phyloP scores from a whole-genome alignment of 371 early-diverging fungal genomes.

The Umbelopsis sp. region DNA sequence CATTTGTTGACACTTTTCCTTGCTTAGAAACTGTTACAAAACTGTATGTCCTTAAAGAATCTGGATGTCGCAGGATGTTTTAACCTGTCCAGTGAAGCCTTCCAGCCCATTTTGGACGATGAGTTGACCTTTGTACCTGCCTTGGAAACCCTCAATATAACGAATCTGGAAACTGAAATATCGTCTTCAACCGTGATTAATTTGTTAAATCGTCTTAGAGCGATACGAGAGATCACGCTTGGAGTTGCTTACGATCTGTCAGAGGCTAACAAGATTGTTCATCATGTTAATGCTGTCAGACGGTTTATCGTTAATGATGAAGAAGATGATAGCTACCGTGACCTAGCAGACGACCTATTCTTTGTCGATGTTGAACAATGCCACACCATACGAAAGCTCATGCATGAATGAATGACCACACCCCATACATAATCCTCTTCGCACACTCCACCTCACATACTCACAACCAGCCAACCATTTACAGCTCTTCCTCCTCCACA shows the following conservation, averaged over 20 bases:
- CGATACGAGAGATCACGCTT: slow-evolving; percentile 25
- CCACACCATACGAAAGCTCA: slow-evolving; percentile 25
- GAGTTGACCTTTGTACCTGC: slow-evolving; percentile 19
- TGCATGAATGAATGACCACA: not conserved
- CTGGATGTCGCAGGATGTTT: slow-evolving; percentile 36
- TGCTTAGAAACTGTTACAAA: not conserved
- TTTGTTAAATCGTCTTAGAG: slow-evolving; percentile 20
- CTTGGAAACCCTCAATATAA: slow-evolving; percentile 34
- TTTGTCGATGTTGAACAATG: slow-evolving; percentile 31
- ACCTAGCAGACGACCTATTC: slow-evolving; percentile 11
- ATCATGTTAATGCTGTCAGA: slow-evolving; percentile 21
- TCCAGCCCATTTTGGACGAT: slow-evolving; percentile 23
- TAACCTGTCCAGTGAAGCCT: slow-evolving; percentile 34
- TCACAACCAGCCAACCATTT: not conserved
- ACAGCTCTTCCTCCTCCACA: no score
- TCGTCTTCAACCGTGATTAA: slow-evolving; percentile 22
- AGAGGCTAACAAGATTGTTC: slow-evolving; percentile 29
- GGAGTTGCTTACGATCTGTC: slow-evolving; percentile 30
- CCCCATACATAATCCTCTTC: not conserved
- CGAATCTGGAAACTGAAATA: slow-evolving; percentile 26
- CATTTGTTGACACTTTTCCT: slow-evolving; percentile 2
- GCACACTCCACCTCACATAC: not conserved
- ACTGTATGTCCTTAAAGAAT: slow-evolving; percentile 22
- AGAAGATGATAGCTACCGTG: not conserved
- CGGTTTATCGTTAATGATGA: not conserved